Evolutionary conservation across 2,329 filamentous ascomycete genomes (phyloP).

Genomic region (Talaromyces sp.): DNA sequence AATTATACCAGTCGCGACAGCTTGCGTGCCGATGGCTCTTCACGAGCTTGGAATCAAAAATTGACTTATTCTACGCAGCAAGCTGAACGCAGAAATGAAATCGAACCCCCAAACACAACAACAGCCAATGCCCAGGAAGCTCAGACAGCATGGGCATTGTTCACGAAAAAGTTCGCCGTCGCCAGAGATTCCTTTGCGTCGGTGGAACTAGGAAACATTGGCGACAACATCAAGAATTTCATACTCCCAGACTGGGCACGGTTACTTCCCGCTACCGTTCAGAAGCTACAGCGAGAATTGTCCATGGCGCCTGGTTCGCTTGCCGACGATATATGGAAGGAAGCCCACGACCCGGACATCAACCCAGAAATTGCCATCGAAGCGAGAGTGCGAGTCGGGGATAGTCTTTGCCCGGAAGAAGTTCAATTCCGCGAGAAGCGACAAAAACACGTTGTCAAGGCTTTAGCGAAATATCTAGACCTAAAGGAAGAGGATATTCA

Average conservation of each 20-base stretch:
- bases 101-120: slow-evolving; percentile 16
- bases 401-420: slow-evolving; percentile 79
- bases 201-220: slow-evolving; percentile 44
- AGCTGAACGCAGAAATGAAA: slow-evolving; percentile 14
- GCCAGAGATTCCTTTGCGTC: slow-evolving; percentile 40
- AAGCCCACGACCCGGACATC: slow-evolving; percentile 76
- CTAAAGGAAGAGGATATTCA: slow-evolving; percentile 78
- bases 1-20: slow-evolving; percentile 23
- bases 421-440: slow-evolving; percentile 68
- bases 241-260: slow-evolving; percentile 82
- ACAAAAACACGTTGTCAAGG: slow-evolving; percentile 64
- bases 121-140: slow-evolving; percentile 19
- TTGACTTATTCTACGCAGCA: slow-evolving; percentile 21
- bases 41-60: slow-evolving; percentile 23
- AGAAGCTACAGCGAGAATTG: slow-evolving; percentile 81
- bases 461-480: slow-evolving; percentile 76
- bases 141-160: slow-evolving; percentile 43
- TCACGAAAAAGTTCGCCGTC: slow-evolving; percentile 48
- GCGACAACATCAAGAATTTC: slow-evolving; percentile 60
- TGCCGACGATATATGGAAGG: slow-evolving; percentile 88
- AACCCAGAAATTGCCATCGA: slow-evolving; percentile 86
- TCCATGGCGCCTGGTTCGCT: slow-evolving; percentile 84
- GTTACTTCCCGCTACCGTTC: slow-evolving; percentile 68
- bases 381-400: slow-evolving; percentile 76
- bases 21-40: slow-evolving; percentile 22